These are phyloP conservation scores for Strobilomyces dryophilus DNA, from an alignment of 768 basidiomycete species.

Conservation along the genomic window DNA sequence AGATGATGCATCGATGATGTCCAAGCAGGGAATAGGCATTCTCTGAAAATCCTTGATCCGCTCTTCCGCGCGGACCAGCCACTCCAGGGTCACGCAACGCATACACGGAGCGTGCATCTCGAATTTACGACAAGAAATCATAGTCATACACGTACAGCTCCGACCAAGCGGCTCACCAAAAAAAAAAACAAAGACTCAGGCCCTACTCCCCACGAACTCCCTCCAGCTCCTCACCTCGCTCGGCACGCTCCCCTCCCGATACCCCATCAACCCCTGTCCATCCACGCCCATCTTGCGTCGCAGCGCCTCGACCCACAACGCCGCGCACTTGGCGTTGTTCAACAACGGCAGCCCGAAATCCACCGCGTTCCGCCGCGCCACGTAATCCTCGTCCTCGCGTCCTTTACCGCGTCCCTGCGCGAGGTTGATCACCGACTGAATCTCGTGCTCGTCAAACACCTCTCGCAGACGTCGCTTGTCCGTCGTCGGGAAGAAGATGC, in stretches of 20 bases:
- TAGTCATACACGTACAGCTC: too few relatives aligned
- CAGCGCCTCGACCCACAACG: slow-evolving; percentile 87
- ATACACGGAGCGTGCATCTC: too few relatives aligned
- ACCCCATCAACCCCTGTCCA: slow-evolving; percentile 57
- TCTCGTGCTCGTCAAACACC: slow-evolving; percentile 92
- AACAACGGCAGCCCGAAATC: slow-evolving; percentile 92
- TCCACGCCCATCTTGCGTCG: slow-evolving; percentile 79
- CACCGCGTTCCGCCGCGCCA: slow-evolving; percentile 92
- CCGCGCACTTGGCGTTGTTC: slow-evolving; percentile 86
- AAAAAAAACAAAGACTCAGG: too few relatives aligned
- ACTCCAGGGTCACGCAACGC: too few relatives aligned
- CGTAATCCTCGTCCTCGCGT: slow-evolving; percentile 91
- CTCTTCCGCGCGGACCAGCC: too few relatives aligned
- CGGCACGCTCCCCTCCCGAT: slow-evolving; percentile 85
- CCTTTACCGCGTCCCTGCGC: slow-evolving; percentile 72
- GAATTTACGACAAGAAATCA: too few relatives aligned
- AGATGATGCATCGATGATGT: too few relatives aligned
- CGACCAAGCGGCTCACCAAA: too few relatives aligned
- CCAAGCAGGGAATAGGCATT: too few relatives aligned
- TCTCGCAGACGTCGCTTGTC: slow-evolving; percentile 94
- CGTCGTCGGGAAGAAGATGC: slow-evolving; percentile 93
- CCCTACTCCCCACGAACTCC: slow-evolving; percentile 77
- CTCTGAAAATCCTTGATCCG: too few relatives aligned
- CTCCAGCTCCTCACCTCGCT: slow-evolving; percentile 90
- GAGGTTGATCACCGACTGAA: slow-evolving; percentile 92